Percentiles rank a stretch among this genome's conserved stretches.
Evolutionary conservation across 2,329 filamentous ascomycete genomes (phyloP).

Genomic region (Dactylellina sp.): DNA sequence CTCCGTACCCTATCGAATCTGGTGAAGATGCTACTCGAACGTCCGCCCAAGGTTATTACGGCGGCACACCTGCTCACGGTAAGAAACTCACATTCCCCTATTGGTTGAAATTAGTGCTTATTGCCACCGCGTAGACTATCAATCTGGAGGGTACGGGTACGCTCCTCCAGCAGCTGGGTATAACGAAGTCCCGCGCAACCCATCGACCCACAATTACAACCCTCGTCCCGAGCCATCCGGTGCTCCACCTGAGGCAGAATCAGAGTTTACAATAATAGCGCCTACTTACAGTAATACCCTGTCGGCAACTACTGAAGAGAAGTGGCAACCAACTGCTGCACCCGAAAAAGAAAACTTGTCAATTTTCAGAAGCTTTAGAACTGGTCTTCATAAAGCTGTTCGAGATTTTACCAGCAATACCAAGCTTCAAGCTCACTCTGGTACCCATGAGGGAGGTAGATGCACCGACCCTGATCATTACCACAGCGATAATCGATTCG

Average conservation of each 20-base stretch:
- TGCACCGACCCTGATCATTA: conserved; percentile 48
- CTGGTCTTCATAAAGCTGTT: conserved; percentile 35
- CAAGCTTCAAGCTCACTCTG: conserved; percentile 61
- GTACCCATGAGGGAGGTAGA: conserved; percentile 64
- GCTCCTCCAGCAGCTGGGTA: conserved; percentile 17
- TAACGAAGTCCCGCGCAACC: conserved; percentile 45
- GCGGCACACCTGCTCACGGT: conserved; percentile 29
- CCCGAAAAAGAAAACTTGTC: conserved; percentile 41
- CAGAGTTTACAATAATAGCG: conserved; percentile 29
- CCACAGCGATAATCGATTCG: conserved; percentile 67
- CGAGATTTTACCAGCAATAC: conserved; percentile 33
- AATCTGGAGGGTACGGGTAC: conserved; percentile 30
- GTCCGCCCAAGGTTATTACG: conserved; percentile 33
- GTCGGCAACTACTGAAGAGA: conserved; percentile 8
- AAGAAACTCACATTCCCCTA: not conserved
- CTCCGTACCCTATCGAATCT: conserved; percentile 32
- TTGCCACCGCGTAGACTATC: conserved; percentile 24
- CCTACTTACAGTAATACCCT: not conserved
- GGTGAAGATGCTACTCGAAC: conserved; percentile 20
- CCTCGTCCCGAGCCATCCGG: conserved; percentile 48
- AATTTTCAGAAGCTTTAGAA: conserved; percentile 42
- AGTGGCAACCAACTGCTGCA: conserved; percentile 48
- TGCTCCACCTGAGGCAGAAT: conserved; percentile 44
- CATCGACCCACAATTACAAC: conserved; percentile 37
- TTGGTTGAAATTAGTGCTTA: conserved; percentile 6